Evolutionary conservation across 208 protist genomes (phyloP).

Genomic region (Leishmania arabica): DNA sequence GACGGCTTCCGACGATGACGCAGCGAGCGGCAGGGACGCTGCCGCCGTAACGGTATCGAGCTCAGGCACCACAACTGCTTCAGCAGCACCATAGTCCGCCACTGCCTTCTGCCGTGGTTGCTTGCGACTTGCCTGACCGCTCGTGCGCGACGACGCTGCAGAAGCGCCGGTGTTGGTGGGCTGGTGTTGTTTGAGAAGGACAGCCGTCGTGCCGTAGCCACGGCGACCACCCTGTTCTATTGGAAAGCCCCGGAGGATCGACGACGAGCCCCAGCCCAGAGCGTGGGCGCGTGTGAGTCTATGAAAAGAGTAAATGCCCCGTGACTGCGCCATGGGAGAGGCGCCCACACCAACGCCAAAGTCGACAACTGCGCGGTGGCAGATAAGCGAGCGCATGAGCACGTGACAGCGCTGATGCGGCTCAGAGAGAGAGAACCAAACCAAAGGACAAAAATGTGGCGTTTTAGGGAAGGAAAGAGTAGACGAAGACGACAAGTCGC

Average conservation of each 20-base stretch:
- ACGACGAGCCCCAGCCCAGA: not conserved
- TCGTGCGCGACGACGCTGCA: conserved; percentile 4
- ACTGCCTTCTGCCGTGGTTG: conserved; percentile 5
- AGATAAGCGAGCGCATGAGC: conserved; percentile 20
- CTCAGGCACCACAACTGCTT: conserved; percentile 15
- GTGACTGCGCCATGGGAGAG: conserved; percentile 4
- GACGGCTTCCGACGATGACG: not conserved
- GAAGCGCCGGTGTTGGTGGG: conserved; percentile 27
- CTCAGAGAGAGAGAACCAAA: not conserved
- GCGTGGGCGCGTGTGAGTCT: conserved; percentile 20
- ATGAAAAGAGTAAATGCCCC: conserved; percentile 14
- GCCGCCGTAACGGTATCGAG: conserved; percentile 1
- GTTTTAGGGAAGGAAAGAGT: not conserved
- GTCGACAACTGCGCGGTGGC: conserved; percentile 1
- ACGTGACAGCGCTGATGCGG: not conserved
- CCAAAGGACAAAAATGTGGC: not conserved
- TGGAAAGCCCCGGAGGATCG: not conserved
- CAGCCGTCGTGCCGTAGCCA: conserved; percentile 23
- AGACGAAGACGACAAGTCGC: not conserved
- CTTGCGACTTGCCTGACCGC: conserved; percentile 9
- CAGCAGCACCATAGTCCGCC: conserved; percentile 1
- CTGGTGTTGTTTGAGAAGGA: conserved; percentile 25
- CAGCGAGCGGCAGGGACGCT: not conserved
- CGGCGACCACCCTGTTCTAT: conserved; percentile 17
- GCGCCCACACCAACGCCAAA: not conserved